phyloP scores from a whole-genome alignment of 768 basidiomycete species.

The Royoungia palumana region DNA sequence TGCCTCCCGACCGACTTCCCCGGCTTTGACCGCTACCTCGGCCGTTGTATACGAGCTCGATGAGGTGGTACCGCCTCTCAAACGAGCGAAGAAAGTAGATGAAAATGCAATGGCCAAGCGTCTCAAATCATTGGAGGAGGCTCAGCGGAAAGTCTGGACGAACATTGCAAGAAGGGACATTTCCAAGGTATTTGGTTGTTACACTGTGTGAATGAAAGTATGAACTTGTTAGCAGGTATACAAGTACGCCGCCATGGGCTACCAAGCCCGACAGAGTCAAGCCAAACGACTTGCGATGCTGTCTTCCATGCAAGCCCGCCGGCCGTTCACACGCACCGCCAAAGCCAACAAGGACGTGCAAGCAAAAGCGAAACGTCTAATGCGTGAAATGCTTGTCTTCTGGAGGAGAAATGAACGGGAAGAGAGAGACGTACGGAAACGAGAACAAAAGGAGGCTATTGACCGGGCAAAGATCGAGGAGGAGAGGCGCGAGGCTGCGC shows the following conservation, averaged over 20 bases:
- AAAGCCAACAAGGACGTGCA: constrained; percentile 82
- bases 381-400: constrained; percentile 95
- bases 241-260: constrained; percentile 67
- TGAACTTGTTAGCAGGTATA: constrained; percentile 55
- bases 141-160: constrained; percentile 86
- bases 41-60: constrained; percentile 70
- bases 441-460: constrained; percentile 90
- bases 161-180: constrained; percentile 84
- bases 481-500: constrained; percentile 88
- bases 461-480: constrained; percentile 87
- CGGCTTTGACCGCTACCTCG: constrained; percentile 49
- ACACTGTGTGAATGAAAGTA: not conserved
- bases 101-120: constrained; percentile 70
- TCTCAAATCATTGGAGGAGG: constrained; percentile 73
- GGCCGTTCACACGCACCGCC: constrained; percentile 67
- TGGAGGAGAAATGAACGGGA: constrained; percentile 99
- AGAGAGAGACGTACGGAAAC: constrained; percentile 87
- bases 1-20: constrained; percentile 69
- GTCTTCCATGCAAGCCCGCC: constrained; percentile 73
- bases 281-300: constrained; percentile 73
- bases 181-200: constrained; percentile 54
- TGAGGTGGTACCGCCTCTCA: constrained; percentile 66
- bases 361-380: constrained; percentile 79
- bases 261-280: constrained; percentile 63
- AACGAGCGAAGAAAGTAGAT: constrained; percentile 74